A percentile compares a stretch with the other conserved stretches of the same genome.
These are phyloP conservation scores for Fonsecaea multimorphosa DNA, from an alignment of 2,329 filamentous ascomycete species.

Conservation along the genomic window DNA sequence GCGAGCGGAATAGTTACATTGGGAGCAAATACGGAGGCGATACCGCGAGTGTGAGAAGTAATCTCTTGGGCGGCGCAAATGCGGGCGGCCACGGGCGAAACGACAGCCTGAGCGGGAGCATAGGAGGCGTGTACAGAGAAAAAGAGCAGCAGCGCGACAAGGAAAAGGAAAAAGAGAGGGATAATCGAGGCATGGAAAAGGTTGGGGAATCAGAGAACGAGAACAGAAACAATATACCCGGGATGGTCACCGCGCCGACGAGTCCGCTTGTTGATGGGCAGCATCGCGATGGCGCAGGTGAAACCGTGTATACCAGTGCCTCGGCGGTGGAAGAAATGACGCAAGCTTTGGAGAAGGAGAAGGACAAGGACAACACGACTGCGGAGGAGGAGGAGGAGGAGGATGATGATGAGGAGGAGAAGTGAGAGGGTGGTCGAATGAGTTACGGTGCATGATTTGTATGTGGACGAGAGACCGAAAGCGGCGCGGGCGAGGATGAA, in stretches of 20 bases:
- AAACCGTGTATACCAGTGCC: constrained; percentile 17
- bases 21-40: constrained; percentile 68
- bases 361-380: background rate
- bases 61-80: constrained; percentile 69
- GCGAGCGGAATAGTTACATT: constrained; percentile 83
- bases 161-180: constrained; percentile 29
- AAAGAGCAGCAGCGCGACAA: constrained; percentile 18
- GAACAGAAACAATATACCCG: constrained; percentile 8
- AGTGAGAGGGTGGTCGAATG: background rate
- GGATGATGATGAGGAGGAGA: background rate
- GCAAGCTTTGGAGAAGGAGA: constrained; percentile 20
- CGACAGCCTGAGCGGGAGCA: constrained; percentile 38
- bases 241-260: constrained; percentile 37
- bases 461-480: background rate
- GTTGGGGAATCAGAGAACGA: constrained; percentile 11
- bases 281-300: constrained; percentile 11
- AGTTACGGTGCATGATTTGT: background rate
- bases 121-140: constrained; percentile 28
- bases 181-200: constrained; percentile 21
- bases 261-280: constrained; percentile 34
- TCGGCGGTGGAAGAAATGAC: constrained; percentile 17
- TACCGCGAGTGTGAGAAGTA: constrained; percentile 78
- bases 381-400: background rate
- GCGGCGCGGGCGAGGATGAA: background rate
- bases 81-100: constrained; percentile 56